Evolutionary conservation across 345 rosid genomes (phyloP).

Genomic region (Heritiera littoralis): DNA sequence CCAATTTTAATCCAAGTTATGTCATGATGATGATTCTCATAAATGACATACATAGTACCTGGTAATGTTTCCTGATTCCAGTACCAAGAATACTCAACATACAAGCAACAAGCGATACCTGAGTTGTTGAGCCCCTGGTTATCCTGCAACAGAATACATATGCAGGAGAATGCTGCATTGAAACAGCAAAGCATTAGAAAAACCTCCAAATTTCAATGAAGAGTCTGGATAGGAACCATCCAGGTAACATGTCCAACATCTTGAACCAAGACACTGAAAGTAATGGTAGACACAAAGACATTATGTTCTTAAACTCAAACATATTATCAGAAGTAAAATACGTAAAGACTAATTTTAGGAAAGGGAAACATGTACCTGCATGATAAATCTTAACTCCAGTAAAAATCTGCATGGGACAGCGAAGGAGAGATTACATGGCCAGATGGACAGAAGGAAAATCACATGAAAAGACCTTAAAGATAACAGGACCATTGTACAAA

Average conservation of each 20-base stretch:
- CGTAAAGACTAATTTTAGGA: not conserved
- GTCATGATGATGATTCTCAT: not conserved
- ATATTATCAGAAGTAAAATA: not conserved
- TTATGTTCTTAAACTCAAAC: not conserved
- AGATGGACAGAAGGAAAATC: not conserved
- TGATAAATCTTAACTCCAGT: not conserved
- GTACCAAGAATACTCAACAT: not conserved
- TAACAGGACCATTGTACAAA: not conserved
- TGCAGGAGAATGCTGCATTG: not conserved
- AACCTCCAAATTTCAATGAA: not conserved
- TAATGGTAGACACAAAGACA: not conserved
- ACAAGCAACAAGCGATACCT: not conserved
- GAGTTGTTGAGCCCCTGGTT: not conserved
- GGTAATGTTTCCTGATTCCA: not conserved
- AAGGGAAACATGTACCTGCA: not conserved
- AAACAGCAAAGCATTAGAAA: not conserved
- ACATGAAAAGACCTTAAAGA: not conserved
- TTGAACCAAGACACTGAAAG: constrained; percentile 17
- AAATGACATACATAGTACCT: not conserved
- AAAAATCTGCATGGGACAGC: not conserved
- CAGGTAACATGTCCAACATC: constrained; percentile 17
- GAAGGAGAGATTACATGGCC: not conserved
- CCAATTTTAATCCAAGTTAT: not conserved
- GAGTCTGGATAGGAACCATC: not conserved
- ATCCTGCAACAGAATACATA: not conserved